Evolutionary conservation across 441 rosid genomes (phyloP).

Genomic region (Gossypium davidsonii): DNA sequence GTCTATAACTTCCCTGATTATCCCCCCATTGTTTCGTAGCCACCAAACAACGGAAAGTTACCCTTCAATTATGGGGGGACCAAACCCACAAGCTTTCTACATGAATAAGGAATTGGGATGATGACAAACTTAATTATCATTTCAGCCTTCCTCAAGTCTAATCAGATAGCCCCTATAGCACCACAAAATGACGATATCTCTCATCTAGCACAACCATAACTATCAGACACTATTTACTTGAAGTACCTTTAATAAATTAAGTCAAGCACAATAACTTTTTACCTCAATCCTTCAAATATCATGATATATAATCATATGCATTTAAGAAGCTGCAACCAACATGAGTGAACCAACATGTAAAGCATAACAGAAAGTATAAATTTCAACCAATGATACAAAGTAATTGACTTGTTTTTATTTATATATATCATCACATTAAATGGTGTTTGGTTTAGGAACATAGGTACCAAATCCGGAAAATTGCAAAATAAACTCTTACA

Average conservation of each 20-base stretch:
- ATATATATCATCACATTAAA: background rate
- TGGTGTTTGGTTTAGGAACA: background rate
- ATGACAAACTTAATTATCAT: background rate
- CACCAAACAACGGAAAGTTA: background rate
- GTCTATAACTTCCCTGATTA: background rate
- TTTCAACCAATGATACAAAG: background rate
- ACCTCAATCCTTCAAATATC: no score
- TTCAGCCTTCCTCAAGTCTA: background rate
- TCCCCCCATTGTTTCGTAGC: background rate
- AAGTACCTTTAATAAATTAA: no score
- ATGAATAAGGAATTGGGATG: background rate
- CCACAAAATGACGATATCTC: no score
- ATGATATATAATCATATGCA: background rate
- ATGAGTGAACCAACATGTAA: background rate
- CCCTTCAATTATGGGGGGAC: background rate
- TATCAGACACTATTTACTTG: no score
- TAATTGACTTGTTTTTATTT: no score
- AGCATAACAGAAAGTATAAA: background rate
- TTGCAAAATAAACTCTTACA: no score
- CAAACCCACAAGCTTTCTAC: background rate
- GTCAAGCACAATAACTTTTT: no score
- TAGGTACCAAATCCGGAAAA: background rate
- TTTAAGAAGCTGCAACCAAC: constrained; percentile 1
- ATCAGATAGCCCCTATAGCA: background rate
- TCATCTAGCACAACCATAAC: no score